Conservation (phyloP, 169 alveolate species). For the Plasmodium sp. region DNA sequence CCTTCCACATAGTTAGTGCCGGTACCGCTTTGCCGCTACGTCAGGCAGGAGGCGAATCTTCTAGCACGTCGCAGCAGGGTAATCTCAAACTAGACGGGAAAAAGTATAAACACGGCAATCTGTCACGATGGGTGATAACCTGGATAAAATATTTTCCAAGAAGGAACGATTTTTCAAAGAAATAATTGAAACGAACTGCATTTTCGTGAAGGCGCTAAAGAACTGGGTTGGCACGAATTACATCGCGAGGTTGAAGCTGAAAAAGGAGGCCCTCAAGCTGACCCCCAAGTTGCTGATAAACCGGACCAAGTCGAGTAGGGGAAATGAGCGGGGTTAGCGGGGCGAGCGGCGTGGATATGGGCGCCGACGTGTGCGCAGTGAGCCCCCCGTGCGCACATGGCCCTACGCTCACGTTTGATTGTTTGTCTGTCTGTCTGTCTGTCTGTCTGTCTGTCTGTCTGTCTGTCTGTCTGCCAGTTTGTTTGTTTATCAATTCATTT, state of each 20-base stretch:
- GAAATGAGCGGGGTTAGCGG: not conserved
- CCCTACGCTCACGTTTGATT: not conserved
- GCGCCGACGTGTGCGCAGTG: not conserved
- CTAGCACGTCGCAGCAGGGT: not conserved
- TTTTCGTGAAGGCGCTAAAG: constrained; percentile 24
- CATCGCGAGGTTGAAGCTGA: constrained; percentile 20
- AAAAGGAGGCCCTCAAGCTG: constrained; percentile 19
- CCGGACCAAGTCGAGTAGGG: constrained; percentile 32
- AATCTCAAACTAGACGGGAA: not conserved
- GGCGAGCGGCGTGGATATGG: not conserved
- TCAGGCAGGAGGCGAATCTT: not conserved
- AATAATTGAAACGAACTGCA: constrained; percentile 51
- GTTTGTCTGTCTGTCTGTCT: not conserved
- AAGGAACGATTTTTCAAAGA: constrained; percentile 56
- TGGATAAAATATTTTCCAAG: constrained; percentile 48
- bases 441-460: not conserved
- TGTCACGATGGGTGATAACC: constrained; percentile 16
- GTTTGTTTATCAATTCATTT: too few relatives aligned
- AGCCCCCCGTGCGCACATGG: not conserved
- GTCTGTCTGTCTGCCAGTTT: too few relatives aligned
- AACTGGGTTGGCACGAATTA: constrained; percentile 60
- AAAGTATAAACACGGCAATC: not conserved
- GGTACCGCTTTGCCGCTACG: not conserved
- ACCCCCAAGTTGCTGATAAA: constrained; percentile 66
- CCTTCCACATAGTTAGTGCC: not conserved